Evolutionary conservation across 2,329 filamentous ascomycete species (phyloP).

Genomic region (Niveomyces coronatus): DNA sequence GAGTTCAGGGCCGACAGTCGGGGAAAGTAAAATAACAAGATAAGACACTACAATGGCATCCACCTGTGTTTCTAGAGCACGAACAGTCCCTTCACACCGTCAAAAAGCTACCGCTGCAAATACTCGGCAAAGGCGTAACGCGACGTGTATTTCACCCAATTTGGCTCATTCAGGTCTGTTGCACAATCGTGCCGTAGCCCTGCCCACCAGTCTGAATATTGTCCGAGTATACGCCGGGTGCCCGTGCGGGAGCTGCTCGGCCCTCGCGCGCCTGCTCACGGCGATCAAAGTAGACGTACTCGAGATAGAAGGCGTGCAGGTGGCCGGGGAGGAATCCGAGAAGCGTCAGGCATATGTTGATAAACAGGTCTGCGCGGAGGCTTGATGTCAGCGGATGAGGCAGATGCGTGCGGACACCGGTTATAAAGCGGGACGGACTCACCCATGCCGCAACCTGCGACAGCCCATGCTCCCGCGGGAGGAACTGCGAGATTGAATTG

Average conservation of each 20-base stretch:
- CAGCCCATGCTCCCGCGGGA: slow-evolving; percentile 51
- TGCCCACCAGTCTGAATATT: slow-evolving; percentile 63
- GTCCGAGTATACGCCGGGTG: slow-evolving; percentile 62
- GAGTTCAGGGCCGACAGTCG: too few relatives aligned
- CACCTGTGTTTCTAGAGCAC: too few relatives aligned
- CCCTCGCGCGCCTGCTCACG: slow-evolving; percentile 52
- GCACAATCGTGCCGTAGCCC: slow-evolving; percentile 45
- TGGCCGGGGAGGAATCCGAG: slow-evolving; percentile 69
- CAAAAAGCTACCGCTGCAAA: too few relatives aligned
- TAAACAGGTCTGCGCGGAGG: slow-evolving; percentile 40
- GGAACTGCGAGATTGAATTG: slow-evolving; percentile 41
- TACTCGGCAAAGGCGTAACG: too few relatives aligned
- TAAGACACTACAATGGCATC: too few relatives aligned
- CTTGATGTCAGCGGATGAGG: too few relatives aligned
- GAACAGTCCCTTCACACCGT: too few relatives aligned
- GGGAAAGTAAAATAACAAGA: too few relatives aligned
- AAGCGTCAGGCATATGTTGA: slow-evolving; percentile 58
- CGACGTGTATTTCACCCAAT: too few relatives aligned
- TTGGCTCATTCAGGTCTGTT: slow-evolving; percentile 16
- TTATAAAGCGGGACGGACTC: slow-evolving; percentile 16
- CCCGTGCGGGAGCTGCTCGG: slow-evolving; percentile 39
- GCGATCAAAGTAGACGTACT: slow-evolving; percentile 75
- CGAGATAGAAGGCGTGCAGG: slow-evolving; percentile 70
- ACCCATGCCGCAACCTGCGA: slow-evolving; percentile 53
- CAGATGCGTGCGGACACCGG: too few relatives aligned